phyloP scores from a whole-genome alignment of 108 stramenopile genomes.

The Licmophora abbreviata region DNA sequence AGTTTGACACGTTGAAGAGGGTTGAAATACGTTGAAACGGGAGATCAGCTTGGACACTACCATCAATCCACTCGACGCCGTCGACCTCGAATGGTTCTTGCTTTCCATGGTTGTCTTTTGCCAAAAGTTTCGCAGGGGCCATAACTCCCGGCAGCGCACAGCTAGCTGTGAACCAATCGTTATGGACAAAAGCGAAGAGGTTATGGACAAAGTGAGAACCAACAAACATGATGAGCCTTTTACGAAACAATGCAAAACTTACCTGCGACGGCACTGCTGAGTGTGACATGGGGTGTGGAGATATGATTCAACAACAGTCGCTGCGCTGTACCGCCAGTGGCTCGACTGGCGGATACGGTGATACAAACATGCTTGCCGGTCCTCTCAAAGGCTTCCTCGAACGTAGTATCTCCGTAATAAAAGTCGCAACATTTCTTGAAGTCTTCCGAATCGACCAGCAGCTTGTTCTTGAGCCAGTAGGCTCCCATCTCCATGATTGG shows the following conservation, averaged over 20 bases:
- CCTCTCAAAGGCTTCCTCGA: conserved; percentile 87
- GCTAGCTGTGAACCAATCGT: too few relatives aligned
- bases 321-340: conserved; percentile 63
- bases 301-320: conserved; percentile 89
- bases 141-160: conserved; percentile 91
- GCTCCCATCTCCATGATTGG: conserved; percentile 60
- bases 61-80: conserved; percentile 93
- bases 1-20: conserved; percentile 85
- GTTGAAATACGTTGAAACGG: conserved; percentile 90
- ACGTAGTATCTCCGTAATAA: conserved; percentile 80
- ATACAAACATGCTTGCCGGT: conserved; percentile 92
- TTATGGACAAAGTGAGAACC: too few relatives aligned
- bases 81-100: conserved; percentile 88
- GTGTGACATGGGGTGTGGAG: conserved; percentile 85
- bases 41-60: conserved; percentile 87
- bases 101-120: conserved; percentile 72
- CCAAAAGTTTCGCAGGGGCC: conserved; percentile 79
- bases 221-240: too few relatives aligned
- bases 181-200: too few relatives aligned
- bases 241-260: too few relatives aligned
- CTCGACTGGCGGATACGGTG: conserved; percentile 81
- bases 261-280: conserved; percentile 85
- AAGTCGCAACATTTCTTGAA: conserved; percentile 72
- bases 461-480: conserved; percentile 67
- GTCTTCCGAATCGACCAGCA: conserved; percentile 72